Base-by-base conservation (phyloP, 345 rosid genomes). In the Eucalyptus pauciflora region DNA sequence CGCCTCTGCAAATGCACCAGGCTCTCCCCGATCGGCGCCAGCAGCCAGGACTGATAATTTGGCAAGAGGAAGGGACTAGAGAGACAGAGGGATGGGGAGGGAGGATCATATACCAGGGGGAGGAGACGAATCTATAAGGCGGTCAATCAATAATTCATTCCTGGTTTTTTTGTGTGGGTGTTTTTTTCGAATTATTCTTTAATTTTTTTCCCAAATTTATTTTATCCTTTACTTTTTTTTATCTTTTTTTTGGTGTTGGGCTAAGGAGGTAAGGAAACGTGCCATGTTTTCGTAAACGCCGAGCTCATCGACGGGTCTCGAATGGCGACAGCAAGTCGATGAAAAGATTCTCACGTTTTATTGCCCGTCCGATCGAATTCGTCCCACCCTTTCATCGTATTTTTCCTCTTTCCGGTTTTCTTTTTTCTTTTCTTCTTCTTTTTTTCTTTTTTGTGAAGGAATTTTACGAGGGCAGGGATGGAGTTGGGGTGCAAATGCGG, bases 281-380 rank as follows among this genome's bases (percentile, higher is more conserved):
- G 91, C 90, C 90, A 45, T 43, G 81, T 85, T 90, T 88, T 81
- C 83, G 33, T 46, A 60, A 31, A 89, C 85, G 85, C 80, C 86
- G 85, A 87, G 86, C 51, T 87, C 86, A 91, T 91, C 91, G 87
- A 93, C 92, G 90, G 92, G 69, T 31, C 79, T 18, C 54, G 11
- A 90, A 80, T 81, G 87, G 46, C 18, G 94, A 93, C 93, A 86
- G 91, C 92, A 62, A 13, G 29, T 56, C 13, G 87, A 87, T 88
- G 48, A 86, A 64, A 54, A 88, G 93, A 90, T 90, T 90, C 91
- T 37, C 88, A 11, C 88, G 85, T 86, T 69, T 69, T 31, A 11
- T 33, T 10, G 24, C 24, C 86, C 81, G 33, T 31, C 43, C 10
- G 20, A 46, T 60, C 37, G 29, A 76, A 60, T 41, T 60, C 50